Evolutionary conservation across 225 moss, liverwort and hornwort species (phyloP).

Genomic region (Neckera pumila): DNA sequence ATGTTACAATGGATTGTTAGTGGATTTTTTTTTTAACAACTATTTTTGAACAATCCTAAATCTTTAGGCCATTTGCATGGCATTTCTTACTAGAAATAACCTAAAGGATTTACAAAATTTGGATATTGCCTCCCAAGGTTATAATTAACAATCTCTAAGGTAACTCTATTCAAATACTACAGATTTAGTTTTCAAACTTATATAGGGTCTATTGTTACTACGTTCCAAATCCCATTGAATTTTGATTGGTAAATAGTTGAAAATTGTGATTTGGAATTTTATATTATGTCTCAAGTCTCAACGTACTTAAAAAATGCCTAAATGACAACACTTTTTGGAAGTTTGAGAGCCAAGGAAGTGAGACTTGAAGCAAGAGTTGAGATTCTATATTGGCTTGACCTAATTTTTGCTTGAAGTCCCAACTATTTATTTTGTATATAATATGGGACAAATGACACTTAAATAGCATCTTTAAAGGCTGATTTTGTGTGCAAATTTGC

Average conservation of each 20-base stretch:
- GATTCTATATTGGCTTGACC: neutral
- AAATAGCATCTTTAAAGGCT: rapidly evolving
- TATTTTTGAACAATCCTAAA: neutral
- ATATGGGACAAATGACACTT: no score
- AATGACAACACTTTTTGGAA: neutral
- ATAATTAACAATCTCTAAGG: neutral
- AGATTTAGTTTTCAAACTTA: neutral
- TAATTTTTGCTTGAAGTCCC: neutral
- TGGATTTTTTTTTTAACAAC: neutral
- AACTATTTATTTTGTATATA: neutral
- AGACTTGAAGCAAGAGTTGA: neutral
- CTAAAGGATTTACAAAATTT: neutral
- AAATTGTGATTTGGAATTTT: neutral
- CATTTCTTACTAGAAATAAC: neutral
- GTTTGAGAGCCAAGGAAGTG: neutral
- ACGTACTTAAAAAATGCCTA: neutral
- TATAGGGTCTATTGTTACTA: neutral
- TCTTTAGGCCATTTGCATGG: neutral
- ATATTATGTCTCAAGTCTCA: neutral
- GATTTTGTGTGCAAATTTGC: neutral
- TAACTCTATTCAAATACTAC: neutral
- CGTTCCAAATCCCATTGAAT: neutral
- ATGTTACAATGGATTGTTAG: neutral
- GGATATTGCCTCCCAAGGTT: neutral
- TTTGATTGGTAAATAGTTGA: neutral